A percentile compares a stretch with the other conserved stretches of the same genome.
phyloP scores from a whole-genome alignment of 2,329 filamentous ascomycete species.

The Penicillium sp. region DNA sequence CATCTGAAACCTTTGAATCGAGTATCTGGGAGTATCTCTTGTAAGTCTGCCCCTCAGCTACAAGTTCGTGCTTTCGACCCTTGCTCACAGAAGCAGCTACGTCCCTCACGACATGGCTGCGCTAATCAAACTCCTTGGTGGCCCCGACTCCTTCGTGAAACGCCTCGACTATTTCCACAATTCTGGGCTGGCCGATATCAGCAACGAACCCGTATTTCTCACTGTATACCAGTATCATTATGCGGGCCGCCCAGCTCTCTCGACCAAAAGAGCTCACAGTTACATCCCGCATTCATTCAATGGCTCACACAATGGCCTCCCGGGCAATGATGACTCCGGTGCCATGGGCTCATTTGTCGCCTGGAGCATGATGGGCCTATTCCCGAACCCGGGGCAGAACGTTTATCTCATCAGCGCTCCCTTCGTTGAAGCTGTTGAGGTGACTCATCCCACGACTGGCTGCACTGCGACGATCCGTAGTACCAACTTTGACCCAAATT shows the following conservation, averaged over 20 bases:
- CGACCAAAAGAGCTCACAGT: slow-evolving; percentile 49
- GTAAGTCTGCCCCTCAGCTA: slow-evolving; percentile 42
- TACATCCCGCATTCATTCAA: slow-evolving; percentile 60
- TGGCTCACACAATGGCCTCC: slow-evolving; percentile 51
- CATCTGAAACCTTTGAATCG: slow-evolving; percentile 28
- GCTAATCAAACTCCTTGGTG: slow-evolving; percentile 56
- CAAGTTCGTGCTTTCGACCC: slow-evolving; percentile 18
- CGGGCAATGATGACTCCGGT: slow-evolving; percentile 64
- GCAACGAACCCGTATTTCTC: slow-evolving; percentile 58
- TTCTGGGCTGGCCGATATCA: slow-evolving; percentile 56
- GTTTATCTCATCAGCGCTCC: slow-evolving; percentile 64
- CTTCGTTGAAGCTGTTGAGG: slow-evolving; percentile 54
- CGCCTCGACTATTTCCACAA: slow-evolving; percentile 61
- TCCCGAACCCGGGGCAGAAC: slow-evolving; percentile 61
- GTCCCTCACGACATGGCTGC: slow-evolving; percentile 44
- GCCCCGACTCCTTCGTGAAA: slow-evolving; percentile 50
- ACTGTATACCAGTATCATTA: slow-evolving; percentile 66
- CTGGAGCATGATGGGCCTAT: slow-evolving; percentile 63
- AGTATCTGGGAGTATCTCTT: slow-evolving; percentile 31
- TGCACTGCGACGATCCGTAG: slow-evolving; percentile 54
- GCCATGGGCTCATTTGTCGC: slow-evolving; percentile 64
- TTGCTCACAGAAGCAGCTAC: slow-evolving; percentile 43
- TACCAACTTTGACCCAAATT: slow-evolving; percentile 54
- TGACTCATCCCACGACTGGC: slow-evolving; percentile 53
- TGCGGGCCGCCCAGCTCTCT: slow-evolving; percentile 54